phyloP scores from a whole-genome alignment of 148 eudicot genomes.

The Chenopodium suecicum region DNA sequence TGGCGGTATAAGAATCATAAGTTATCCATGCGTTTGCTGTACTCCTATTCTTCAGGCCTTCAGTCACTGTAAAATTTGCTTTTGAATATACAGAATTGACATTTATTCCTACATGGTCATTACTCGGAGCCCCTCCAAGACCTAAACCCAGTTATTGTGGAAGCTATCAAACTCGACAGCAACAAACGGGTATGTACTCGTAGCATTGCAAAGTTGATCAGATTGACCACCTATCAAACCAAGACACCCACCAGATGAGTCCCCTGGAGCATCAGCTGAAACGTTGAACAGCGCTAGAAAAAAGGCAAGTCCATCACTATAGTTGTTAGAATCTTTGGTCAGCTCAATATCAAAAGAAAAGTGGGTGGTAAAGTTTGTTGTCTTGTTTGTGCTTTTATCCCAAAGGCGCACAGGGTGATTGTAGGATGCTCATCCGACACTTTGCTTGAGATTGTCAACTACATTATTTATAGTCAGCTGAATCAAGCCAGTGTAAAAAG shows the following conservation, averaged over 20 bases:
- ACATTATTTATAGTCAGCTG: conserved; percentile 9
- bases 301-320: conserved; percentile 42
- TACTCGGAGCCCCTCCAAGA: conserved; percentile 26
- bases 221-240: conserved; percentile 18
- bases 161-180: conserved; percentile 46
- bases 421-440: conserved; percentile 35
- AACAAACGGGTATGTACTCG: conserved; percentile 26
- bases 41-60: conserved; percentile 3
- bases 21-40: conserved; percentile 40
- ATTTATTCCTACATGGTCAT: conserved; percentile 43
- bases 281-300: conserved; percentile 25
- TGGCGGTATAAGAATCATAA: conserved; percentile 33
- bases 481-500: conserved; percentile 15
- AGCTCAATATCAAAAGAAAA: too few species aligned
- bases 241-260: conserved; percentile 35
- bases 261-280: conserved; percentile 14
- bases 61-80: background rate
- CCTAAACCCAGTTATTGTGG: background rate
- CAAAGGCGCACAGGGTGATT: conserved; percentile 28
- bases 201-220: background rate
- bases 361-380: too few species aligned
- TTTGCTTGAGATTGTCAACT: conserved; percentile 12
- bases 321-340: too few species aligned
- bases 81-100: conserved; percentile 40
- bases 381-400: conserved; percentile 14